Evolutionary conservation across 352 stramenopile species (phyloP).

Genomic region (Phytophthora foliorum): DNA sequence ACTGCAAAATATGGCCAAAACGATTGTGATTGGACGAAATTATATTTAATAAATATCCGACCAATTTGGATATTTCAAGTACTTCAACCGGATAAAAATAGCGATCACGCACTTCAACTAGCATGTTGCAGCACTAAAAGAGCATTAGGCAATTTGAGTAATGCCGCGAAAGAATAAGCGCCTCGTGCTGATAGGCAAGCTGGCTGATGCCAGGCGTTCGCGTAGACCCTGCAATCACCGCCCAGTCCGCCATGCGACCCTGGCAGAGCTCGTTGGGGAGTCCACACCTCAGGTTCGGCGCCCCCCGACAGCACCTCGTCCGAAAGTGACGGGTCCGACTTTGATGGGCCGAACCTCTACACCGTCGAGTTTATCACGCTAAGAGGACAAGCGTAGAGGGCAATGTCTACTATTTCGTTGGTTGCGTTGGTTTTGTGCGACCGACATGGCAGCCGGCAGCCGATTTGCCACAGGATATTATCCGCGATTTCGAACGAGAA

Average conservation of each 20-base stretch:
- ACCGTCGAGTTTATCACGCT: background rate
- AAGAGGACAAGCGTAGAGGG: constrained; percentile 6
- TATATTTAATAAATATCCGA: too few relatives aligned
- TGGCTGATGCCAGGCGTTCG: background rate
- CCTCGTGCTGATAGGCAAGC: background rate
- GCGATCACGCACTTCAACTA: too few relatives aligned
- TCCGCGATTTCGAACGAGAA: background rate
- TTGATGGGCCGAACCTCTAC: constrained; percentile 4
- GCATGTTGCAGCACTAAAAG: too few relatives aligned
- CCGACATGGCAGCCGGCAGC: constrained; percentile 14
- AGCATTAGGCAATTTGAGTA: too few relatives aligned
- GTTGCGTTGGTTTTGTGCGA: background rate
- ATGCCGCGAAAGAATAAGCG: background rate
- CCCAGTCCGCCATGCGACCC: background rate
- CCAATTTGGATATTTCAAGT: too few relatives aligned
- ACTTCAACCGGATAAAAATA: too few relatives aligned
- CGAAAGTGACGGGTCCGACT: background rate
- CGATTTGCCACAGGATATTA: constrained; percentile 16
- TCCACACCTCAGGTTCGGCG: too few relatives aligned
- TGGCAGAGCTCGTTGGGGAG: constrained; percentile 2
- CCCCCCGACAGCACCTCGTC: constrained; percentile 7
- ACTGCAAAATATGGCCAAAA: too few relatives aligned
- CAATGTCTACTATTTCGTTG: constrained; percentile 4
- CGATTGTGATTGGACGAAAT: too few relatives aligned
- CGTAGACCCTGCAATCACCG: background rate